Evolutionary conservation across 345 rosid genomes (phyloP).

Genomic region (Rhodamnia rubescens): DNA sequence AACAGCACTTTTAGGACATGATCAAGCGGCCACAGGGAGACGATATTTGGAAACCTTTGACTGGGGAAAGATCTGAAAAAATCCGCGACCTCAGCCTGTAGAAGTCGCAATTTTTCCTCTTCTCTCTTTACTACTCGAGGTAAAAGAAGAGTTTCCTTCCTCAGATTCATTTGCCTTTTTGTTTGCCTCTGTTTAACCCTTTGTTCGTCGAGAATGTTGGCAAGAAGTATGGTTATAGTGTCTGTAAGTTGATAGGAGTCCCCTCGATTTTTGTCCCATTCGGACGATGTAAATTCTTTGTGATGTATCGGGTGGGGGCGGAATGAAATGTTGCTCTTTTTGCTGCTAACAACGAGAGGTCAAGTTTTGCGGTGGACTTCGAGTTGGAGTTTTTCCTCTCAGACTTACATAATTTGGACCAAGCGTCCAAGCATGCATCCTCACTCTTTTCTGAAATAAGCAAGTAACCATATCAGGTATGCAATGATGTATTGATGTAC

Average conservation of each 20-base stretch:
- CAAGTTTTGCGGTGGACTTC: not conserved
- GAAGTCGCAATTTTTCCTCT: not conserved
- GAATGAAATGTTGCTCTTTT: not conserved
- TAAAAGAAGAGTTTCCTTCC: not conserved
- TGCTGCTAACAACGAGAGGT: not conserved
- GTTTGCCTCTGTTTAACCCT: not conserved
- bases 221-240: not conserved
- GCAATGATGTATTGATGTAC: not conserved
- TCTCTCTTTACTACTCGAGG: not conserved
- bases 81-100: not conserved
- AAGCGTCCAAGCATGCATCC: not conserved
- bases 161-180: not conserved
- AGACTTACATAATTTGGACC: not conserved
- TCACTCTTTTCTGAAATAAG: not conserved
- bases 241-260: not conserved
- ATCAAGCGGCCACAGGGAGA: not conserved
- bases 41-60: not conserved
- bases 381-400: not conserved
- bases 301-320: not conserved
- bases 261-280: not conserved
- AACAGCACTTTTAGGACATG: not conserved
- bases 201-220: not conserved
- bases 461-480: not conserved
- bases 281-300: not conserved
- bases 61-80: not conserved